Conservation (phyloP, 768 basidiomycete species). For the Crassisporium funariophilum region DNA sequence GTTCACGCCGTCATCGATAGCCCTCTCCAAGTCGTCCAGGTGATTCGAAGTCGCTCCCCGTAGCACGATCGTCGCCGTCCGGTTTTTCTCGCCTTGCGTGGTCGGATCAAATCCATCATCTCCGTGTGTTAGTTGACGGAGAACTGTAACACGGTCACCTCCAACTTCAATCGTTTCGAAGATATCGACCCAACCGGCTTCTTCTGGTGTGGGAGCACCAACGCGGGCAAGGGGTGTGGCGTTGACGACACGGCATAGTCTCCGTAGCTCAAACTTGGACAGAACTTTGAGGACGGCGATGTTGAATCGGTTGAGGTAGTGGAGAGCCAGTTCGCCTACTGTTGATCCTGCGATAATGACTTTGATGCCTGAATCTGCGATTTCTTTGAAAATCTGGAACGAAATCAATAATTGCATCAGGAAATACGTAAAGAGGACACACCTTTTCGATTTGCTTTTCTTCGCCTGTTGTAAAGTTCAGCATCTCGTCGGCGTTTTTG, state of each 20-base stretch:
- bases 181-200: conserved; percentile 91
- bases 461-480: conserved; percentile 95
- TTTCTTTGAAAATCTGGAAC: conserved; percentile 89
- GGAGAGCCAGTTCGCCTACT: conserved; percentile 93
- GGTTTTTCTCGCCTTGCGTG: conserved; percentile 65
- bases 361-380: conserved; percentile 93
- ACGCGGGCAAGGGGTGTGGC: conserved; percentile 96
- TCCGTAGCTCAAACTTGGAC: conserved; percentile 96
- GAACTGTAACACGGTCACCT: conserved; percentile 95
- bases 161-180: conserved; percentile 97
- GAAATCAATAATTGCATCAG: not conserved
- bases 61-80: conserved; percentile 92
- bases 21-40: conserved; percentile 94
- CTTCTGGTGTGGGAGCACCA: conserved; percentile 94
- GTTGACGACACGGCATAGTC: conserved; percentile 92
- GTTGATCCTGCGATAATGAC: conserved; percentile 92
- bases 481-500: conserved; percentile 93
- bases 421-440: not conserved
- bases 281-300: conserved; percentile 97
- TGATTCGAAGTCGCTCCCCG: conserved; percentile 94
- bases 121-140: conserved; percentile 76
- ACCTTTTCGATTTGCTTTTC: conserved; percentile 96
- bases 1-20: conserved; percentile 95
- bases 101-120: conserved; percentile 63
- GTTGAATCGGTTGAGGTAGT: conserved; percentile 92